Evolutionary conservation across 2,329 filamentous ascomycete species (phyloP).

Genomic region (Alternaria metachromatica): DNA sequence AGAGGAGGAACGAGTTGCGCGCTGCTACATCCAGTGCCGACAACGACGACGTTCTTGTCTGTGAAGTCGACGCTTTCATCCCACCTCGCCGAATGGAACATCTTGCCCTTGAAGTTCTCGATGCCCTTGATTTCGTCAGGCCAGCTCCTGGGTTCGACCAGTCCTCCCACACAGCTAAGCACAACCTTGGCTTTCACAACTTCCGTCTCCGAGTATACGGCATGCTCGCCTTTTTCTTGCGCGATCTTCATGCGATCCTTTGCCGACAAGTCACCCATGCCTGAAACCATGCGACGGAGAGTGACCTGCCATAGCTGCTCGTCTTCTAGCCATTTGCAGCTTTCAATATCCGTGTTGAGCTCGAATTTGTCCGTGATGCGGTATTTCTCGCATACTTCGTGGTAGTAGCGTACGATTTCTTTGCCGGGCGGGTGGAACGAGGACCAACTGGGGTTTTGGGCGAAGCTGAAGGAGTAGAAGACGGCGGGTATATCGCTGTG

Average conservation of each 20-base stretch:
- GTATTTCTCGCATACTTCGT: slow-evolving; percentile 61
- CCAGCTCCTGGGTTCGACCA: slow-evolving; percentile 62
- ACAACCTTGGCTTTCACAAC: slow-evolving; percentile 62
- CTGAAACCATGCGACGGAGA: slow-evolving; percentile 58
- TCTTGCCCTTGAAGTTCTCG: slow-evolving; percentile 61
- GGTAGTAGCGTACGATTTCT: slow-evolving; percentile 61
- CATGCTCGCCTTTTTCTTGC: slow-evolving; percentile 51
- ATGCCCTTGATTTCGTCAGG: slow-evolving; percentile 60
- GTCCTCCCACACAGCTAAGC: slow-evolving; percentile 61
- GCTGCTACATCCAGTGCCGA: slow-evolving; percentile 65
- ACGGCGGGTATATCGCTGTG: slow-evolving; percentile 56
- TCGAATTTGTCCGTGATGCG: slow-evolving; percentile 64
- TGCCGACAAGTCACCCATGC: slow-evolving; percentile 60
- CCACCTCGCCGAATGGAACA: slow-evolving; percentile 66
- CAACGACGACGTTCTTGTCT: slow-evolving; percentile 63
- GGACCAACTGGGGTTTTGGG: slow-evolving; percentile 60
- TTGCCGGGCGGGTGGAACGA: slow-evolving; percentile 56
- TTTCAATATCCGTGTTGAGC: slow-evolving; percentile 63
- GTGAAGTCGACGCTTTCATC: slow-evolving; percentile 59
- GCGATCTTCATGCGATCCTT: slow-evolving; percentile 56
- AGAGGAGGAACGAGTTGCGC: slow-evolving; percentile 64
- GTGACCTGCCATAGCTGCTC: slow-evolving; percentile 63
- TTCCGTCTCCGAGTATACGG: slow-evolving; percentile 61
- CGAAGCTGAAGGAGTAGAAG: slow-evolving; percentile 65
- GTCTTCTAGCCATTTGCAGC: slow-evolving; percentile 60